Evolutionary conservation across 805 yeast genomes (phyloP), one percentile per base, ranked within the genome.

Genomic region (Spathaspora passalidarum): DNA sequence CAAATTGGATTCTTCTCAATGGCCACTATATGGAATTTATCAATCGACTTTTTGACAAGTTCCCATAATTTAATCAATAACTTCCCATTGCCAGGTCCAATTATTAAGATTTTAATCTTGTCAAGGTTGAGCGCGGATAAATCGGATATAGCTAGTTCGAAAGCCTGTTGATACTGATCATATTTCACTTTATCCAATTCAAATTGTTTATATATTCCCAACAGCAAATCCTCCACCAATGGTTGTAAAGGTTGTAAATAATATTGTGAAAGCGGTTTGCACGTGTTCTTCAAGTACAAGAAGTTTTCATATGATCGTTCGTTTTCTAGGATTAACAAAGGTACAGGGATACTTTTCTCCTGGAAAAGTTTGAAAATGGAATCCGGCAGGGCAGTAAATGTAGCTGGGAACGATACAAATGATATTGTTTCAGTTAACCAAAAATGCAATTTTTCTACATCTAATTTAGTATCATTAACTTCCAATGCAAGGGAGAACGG

Each of bases 71-170:
- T 68, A 38, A 82, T 82, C 2, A 90, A 81, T 22, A 91, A 63
- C 0, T 92, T 91, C 1, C 97, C 97, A 38, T 89, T 68, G 1
- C 97, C 97, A 0, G 97, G 94, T 0, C 97, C 97, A 2, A 86
- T 81, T 2, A 91, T 75, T 3, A 86, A 73, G 7, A 87, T 65
- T 2, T 44, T 47, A 2, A 48, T 26, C 7, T 17, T 14, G 3
- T 37, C 22, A 6, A 34, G 21, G 18, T 34, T n/a, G 3, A 17
- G 7, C 16, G 2, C 2, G 4, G 18, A 8, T 49, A 57, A 5
- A 42, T 59, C 73, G 1, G 39, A n/a, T 2, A 86, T 48, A 0
- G 91, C 88, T 37, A 71, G 60, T 20, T 65, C 67, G 4, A 86
- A 78, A 1, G 96, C 96, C 21, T 66, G 55, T 48, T 76, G 82